Evolutionary conservation across 371 early-diverging fungal genomes (phyloP), one percentile per base, ranked within the genome.

Genomic region (Encephalitozoon cuniculi): DNA sequence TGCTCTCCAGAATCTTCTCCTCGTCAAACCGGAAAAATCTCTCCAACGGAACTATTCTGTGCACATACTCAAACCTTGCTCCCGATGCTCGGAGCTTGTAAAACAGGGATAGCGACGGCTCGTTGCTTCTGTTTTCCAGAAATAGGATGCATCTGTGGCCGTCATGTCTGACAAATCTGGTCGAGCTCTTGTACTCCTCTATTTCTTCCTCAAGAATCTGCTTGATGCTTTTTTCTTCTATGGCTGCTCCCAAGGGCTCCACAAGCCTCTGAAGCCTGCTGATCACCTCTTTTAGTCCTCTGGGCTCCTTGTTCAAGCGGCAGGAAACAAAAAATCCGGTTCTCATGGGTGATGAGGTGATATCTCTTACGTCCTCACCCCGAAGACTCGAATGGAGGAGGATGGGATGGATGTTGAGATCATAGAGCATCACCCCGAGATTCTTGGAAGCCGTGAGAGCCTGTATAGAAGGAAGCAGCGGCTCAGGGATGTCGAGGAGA

Each of bases 261-360:
- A 71, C 4, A 0, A 66, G 21, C 23, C 18, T 8, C 11, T 53
- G 40, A 0, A 64, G 41, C 32, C 32, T 52, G 1, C 52, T 32
- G 4, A 15, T n/a, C 21, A 77, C 28, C 25, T 77, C 78, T 44
- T 46, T 72, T 15, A 73, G 67, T 25, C 68, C 78, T 46, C 64
- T 71, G 32, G 64, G n/a, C 59, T 77, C 78, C 54, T 55, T 65
- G 25, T 55, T 59, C 44, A 55, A 64, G 9, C 63, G 41, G 64
- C 78, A 77, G 39, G 70, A 69, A 6, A 77, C 64, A 63, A 64
- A 77, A 26, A 77, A 77, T 11, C 67, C 78, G 6, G 18, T 44
- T 52, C 59, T 74, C 72, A 77, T 77, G 72, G 55, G n/a, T 28
- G 30, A 37, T 32, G 2, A n/a, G 4, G n/a, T 34, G 15, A 37